phyloP scores from a whole-genome alignment of 768 basidiomycete genomes.

The Boletus sp. region DNA sequence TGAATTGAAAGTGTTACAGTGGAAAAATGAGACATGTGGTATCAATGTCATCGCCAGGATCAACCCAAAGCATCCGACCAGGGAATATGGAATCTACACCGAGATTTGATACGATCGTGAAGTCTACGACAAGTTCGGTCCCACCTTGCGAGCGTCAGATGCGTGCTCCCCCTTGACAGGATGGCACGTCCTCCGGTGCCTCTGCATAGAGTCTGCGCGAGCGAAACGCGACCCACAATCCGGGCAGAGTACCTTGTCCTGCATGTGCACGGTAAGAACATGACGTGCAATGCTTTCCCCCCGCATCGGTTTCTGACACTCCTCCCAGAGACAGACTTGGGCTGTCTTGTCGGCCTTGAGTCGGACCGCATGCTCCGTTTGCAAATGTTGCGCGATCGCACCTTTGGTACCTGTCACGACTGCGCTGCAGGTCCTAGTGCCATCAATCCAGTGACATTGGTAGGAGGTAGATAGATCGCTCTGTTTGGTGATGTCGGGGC shows the following conservation, averaged over 20 bases:
- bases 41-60: background rate
- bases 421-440: background rate
- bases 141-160: background rate
- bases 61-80: background rate
- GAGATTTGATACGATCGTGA: background rate
- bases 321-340: conserved; percentile 16
- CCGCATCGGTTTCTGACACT: conserved; percentile 18
- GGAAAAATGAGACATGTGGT: background rate
- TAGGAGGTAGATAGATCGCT: background rate
- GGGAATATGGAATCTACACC: background rate
- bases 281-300: conserved; percentile 28
- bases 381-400: conserved; percentile 15
- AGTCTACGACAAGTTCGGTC: background rate
- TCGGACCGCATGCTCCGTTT: conserved; percentile 1
- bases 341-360: conserved; percentile 6
- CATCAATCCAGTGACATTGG: conserved; percentile 14
- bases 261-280: conserved; percentile 21
- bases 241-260: conserved; percentile 17
- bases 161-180: background rate
- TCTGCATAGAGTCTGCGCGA: conserved; percentile 24
- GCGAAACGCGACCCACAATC: conserved; percentile 22
- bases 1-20: background rate
- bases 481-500: background rate
- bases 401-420: conserved; percentile 1
- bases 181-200: conserved; percentile 19